Evolutionary conservation across 2,329 filamentous ascomycete genomes (phyloP).

Genomic region (Xylaria sp.): DNA sequence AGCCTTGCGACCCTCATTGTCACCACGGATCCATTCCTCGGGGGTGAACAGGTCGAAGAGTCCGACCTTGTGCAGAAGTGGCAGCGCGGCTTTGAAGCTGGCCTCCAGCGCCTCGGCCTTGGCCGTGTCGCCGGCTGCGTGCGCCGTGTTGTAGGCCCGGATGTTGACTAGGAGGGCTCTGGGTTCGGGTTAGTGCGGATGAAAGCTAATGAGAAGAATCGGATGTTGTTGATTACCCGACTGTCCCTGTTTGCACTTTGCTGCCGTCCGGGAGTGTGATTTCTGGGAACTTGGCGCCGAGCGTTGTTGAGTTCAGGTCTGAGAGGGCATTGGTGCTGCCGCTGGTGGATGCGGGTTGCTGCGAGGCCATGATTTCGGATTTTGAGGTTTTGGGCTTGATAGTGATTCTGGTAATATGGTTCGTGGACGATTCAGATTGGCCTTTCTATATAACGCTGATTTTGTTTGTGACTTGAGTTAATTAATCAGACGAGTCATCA

Average conservation of each 20-base stretch:
- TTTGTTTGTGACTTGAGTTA: not conserved
- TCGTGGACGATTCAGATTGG: not conserved
- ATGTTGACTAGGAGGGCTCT: slow-evolving; percentile 45
- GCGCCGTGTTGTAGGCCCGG: slow-evolving; percentile 42
- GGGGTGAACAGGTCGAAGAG: slow-evolving; percentile 45
- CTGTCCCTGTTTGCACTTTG: slow-evolving; percentile 46
- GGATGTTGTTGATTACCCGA: slow-evolving; percentile 38
- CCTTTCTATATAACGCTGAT: not conserved
- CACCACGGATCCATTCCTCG: slow-evolving; percentile 42
- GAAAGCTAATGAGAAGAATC: not conserved
- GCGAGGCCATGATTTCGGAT: slow-evolving; percentile 28
- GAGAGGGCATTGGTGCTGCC: slow-evolving; percentile 32
- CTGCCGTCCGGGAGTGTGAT: slow-evolving; percentile 44
- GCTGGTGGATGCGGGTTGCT: slow-evolving; percentile 7
- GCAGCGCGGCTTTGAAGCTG: slow-evolving; percentile 40
- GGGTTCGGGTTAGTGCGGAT: slow-evolving; percentile 9
- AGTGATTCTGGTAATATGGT: too few species aligned
- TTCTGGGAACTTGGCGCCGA: slow-evolving; percentile 44
- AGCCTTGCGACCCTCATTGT: slow-evolving; percentile 41
- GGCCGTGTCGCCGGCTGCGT: slow-evolving; percentile 36
- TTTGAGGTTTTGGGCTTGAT: not conserved
- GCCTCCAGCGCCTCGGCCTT: slow-evolving; percentile 35
- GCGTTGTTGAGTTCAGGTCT: slow-evolving; percentile 42
- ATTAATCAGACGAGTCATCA: not conserved
- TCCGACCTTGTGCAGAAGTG: slow-evolving; percentile 42